A percentile compares a stretch with the other conserved stretches of the same genome.
phyloP scores from a whole-genome alignment of 2,329 filamentous ascomycete genomes.

The Nothopassalora personata region DNA sequence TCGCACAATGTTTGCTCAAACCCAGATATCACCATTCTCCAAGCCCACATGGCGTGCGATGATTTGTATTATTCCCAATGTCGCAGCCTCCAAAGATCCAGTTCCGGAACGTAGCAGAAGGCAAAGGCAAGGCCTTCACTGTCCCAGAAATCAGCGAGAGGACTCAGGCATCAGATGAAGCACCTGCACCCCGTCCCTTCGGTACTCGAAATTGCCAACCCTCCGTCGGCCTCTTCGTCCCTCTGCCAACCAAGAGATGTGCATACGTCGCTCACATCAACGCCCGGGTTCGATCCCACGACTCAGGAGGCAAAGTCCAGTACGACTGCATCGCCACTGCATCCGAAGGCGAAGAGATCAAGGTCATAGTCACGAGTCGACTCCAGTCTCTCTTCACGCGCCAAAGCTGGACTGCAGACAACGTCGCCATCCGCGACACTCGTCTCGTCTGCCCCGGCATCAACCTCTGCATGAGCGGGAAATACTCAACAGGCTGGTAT shows the following conservation, averaged over 20 bases:
- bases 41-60: background rate
- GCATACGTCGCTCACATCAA: constrained; percentile 6
- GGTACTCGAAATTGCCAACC: constrained; percentile 1
- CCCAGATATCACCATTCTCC: background rate
- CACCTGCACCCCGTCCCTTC: background rate
- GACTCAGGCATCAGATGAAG: too few relatives aligned
- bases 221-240: constrained; percentile 4
- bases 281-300: background rate
- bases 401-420: background rate
- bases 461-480: background rate
- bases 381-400: background rate
- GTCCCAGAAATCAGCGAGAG: background rate
- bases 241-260: background rate
- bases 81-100: background rate
- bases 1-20: background rate
- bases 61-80: background rate
- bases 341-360: background rate
- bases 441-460: background rate
- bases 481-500: background rate
- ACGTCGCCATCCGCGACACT: background rate
- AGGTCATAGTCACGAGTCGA: background rate
- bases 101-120: background rate
- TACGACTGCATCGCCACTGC: background rate
- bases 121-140: background rate
- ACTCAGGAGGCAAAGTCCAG: background rate